Base-by-base conservation (phyloP, 2,329 filamentous ascomycete species). In the Zasmidium angulare region DNA sequence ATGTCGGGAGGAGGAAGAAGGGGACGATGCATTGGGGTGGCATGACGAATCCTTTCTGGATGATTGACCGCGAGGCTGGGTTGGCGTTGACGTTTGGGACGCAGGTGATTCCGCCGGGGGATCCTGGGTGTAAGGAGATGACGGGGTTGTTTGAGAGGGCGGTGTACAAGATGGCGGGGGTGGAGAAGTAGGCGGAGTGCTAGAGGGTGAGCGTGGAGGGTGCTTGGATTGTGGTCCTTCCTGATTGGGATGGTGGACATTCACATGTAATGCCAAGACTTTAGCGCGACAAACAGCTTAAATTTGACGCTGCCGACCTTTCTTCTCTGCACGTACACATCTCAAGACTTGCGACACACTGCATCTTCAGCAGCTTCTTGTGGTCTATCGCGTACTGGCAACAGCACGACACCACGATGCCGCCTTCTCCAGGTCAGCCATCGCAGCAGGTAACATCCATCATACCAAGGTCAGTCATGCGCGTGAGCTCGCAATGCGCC, bases 1-100 rank as follows among this genome's bases (percentile, higher is more conserved):
- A 71, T 43, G 74, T 74, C 2, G 69, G 67, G 2, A 68, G 76
- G 55, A 71, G 79, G 51, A 76, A 70, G 61, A 71, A 69, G 26
- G 76, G 76, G 1, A 75, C 75, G 2, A 26, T 81, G 61, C 68
- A 69, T 3, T 82, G 80, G 80, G 71, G 75, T 48, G 80, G 80
- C 0, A 73, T 78, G 58, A 71, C 76, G 11, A 83, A 83, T 66
- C 62, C 79, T 2, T 73, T 75, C 19, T 83, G 80, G 81, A 76
- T 65, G 19, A 65, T 79, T 68, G 73, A 75, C 67, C 62, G 75
- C 1, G 67, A 71, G 29, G 71, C 73, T 4, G 79, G 76, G 0
- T 20, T 82, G 3, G 76, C 74, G 49, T 73, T 76, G 36, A 69
- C 78, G 17, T 78, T 78, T 62, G 77, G 72, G 0, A 76, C 75